Evolutionary conservation across 106 monocot species (phyloP).

Genomic region (Apostasia shenzhenica): DNA sequence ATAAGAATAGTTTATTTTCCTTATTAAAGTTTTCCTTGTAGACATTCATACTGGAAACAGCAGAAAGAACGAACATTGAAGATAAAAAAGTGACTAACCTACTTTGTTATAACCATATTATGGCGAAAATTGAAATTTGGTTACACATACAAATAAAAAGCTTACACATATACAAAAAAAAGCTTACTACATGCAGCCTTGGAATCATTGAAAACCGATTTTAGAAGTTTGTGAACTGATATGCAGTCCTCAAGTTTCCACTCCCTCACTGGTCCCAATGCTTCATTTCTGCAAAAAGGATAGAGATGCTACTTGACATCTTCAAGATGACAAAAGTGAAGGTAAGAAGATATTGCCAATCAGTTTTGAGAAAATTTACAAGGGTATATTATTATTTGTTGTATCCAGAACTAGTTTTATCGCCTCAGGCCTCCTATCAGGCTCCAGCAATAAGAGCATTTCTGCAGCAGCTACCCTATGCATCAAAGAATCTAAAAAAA

Average conservation of each 20-base stretch:
- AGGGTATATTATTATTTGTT: conserved; percentile 24
- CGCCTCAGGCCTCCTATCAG: conserved; percentile 74
- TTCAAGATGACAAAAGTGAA: too few species aligned
- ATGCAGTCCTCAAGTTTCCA: conserved; percentile 78
- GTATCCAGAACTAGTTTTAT: conserved; percentile 80
- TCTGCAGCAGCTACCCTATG: conserved; percentile 91
- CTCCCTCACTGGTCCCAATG: conserved; percentile 38
- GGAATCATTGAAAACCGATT: conserved; percentile 43
- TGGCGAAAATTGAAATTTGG: too few species aligned
- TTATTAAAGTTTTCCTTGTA: too few species aligned
- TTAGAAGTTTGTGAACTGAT: conserved; percentile 67
- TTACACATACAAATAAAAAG: too few species aligned
- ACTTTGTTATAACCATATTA: too few species aligned
- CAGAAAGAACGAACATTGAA: too few species aligned
- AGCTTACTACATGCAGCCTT: conserved; percentile 76
- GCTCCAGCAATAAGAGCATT: conserved; percentile 69
- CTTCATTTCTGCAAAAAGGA: conserved; percentile 35
- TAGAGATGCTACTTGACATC: neutral
- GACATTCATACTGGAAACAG: too few species aligned
- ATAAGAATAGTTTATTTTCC: neutral
- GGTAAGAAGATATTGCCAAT: too few species aligned
- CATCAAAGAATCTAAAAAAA: conserved; percentile 66
- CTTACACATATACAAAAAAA: neutral
- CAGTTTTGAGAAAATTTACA: conserved; percentile 3
- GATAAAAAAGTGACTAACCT: too few species aligned